Percentiles rank a stretch among this genome's conserved stretches.
Conservation (phyloP, 2,329 filamentous ascomycete species). For the Blastomyces gilchristii region DNA sequence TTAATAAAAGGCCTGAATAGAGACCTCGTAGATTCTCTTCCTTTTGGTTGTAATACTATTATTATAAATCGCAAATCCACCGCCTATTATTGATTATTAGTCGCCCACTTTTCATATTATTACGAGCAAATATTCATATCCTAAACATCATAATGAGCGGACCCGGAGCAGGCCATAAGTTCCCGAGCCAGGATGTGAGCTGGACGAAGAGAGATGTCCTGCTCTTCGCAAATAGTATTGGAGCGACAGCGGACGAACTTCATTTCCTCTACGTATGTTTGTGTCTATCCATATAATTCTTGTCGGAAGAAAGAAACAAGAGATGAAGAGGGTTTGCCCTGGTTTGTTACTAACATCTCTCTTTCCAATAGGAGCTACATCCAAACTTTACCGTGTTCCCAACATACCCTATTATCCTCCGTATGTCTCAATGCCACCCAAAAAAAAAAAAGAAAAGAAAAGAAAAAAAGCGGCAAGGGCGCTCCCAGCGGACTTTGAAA, state of each 20-base stretch:
- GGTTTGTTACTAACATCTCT: neutral
- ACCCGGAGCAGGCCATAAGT: slow-evolving; percentile 64
- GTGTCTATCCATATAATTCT: neutral
- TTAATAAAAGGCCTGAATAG: neutral
- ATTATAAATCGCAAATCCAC: neutral
- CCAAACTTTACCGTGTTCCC: slow-evolving; percentile 81
- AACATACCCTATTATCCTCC: slow-evolving; percentile 73
- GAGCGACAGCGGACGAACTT: slow-evolving; percentile 72
- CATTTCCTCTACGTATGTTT: slow-evolving; percentile 75
- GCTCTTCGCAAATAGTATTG: slow-evolving; percentile 84
- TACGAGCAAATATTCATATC: neutral
- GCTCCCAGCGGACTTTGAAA: neutral
- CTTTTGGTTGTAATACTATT: neutral
- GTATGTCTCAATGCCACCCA: slow-evolving; percentile 37
- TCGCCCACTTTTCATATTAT: neutral
- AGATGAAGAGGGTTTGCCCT: neutral
- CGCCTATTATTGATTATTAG: neutral
- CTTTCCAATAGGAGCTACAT: slow-evolving; percentile 59
- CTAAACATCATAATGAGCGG: slow-evolving; percentile 31
- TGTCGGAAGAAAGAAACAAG: neutral
- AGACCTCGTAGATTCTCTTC: neutral
- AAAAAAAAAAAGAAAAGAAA: neutral
- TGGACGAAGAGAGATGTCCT: slow-evolving; percentile 84
- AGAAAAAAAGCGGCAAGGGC: neutral
- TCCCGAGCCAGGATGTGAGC: slow-evolving; percentile 61